Conservation (phyloP, 1,139 yeast genomes). For the Taphrina populina region DNA sequence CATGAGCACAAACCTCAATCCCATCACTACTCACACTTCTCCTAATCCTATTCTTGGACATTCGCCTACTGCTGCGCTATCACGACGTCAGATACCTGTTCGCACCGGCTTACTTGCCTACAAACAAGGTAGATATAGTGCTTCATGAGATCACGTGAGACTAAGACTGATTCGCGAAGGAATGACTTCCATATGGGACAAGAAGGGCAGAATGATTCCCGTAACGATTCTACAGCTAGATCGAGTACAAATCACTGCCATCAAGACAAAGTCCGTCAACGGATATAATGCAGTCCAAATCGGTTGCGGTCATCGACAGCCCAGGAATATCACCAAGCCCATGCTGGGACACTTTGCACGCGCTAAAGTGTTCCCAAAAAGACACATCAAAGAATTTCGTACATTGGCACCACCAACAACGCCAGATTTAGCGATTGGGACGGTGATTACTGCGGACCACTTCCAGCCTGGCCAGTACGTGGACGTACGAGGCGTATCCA, state of each 20-base stretch:
- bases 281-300: slow-evolving; percentile 85
- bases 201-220: slow-evolving; percentile 61
- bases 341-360: slow-evolving; percentile 75
- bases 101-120: slow-evolving; percentile 80
- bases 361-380: slow-evolving; percentile 84
- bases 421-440: slow-evolving; percentile 61
- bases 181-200: slow-evolving; percentile 80
- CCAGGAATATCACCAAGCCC: slow-evolving; percentile 61
- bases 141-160: no score
- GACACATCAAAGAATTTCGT: slow-evolving; percentile 69
- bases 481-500: slow-evolving; percentile 73
- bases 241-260: slow-evolving; percentile 78
- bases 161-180: slow-evolving; percentile 58
- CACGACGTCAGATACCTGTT: slow-evolving; percentile 37
- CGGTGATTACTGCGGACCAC: slow-evolving; percentile 76
- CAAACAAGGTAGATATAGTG: neutral
- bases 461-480: slow-evolving; percentile 80
- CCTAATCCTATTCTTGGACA: slow-evolving; percentile 44
- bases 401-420: slow-evolving; percentile 12
- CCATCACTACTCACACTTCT: slow-evolving; percentile 9
- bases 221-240: slow-evolving; percentile 81
- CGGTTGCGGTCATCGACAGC: slow-evolving; percentile 74
- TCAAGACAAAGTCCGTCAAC: slow-evolving; percentile 64
- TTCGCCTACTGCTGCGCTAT: slow-evolving; percentile 46
- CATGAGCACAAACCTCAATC: slow-evolving; percentile 30